Evolutionary conservation across 2,329 filamentous ascomycete genomes (phyloP).

Genomic region (Basipetospora chlamydospora): DNA sequence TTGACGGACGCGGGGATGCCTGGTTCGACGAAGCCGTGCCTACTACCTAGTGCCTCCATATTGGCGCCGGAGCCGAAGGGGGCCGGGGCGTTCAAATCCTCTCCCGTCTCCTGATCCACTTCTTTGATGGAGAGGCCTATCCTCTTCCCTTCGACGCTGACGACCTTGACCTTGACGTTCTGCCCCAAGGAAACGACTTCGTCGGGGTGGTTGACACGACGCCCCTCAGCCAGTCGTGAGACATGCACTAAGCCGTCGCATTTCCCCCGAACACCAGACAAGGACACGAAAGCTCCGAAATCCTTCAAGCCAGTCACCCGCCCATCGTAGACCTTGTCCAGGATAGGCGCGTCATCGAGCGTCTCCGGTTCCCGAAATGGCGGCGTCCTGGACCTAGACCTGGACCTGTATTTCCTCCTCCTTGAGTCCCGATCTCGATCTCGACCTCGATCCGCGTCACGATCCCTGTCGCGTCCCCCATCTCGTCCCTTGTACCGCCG

Average conservation of each 20-base stretch:
- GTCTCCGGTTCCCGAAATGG: constrained; percentile 25
- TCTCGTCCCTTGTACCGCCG: constrained; percentile 27
- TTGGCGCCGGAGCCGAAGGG: constrained; percentile 82
- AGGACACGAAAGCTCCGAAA: constrained; percentile 87
- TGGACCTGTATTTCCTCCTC: constrained; percentile 18
- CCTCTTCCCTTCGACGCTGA: constrained; percentile 63
- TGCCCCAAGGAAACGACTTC: constrained; percentile 73
- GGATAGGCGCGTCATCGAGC: constrained; percentile 64
- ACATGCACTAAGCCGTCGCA: constrained; percentile 90
- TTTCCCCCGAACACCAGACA: constrained; percentile 76
- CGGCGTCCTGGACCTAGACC: constrained; percentile 23
- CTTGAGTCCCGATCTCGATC: constrained; percentile 13
- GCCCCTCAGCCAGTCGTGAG: constrained; percentile 71
- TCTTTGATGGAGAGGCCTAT: constrained; percentile 95
- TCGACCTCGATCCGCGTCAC: constrained; percentile 18
- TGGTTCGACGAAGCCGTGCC: constrained; percentile 42
- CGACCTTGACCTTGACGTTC: constrained; percentile 80
- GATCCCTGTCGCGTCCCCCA: constrained; percentile 23
- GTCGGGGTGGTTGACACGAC: constrained; percentile 80
- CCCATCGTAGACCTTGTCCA: constrained; percentile 82
- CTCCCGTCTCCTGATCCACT: constrained; percentile 78
- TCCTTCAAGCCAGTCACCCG: constrained; percentile 86
- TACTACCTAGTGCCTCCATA: constrained; percentile 62
- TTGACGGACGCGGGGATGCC: constrained; percentile 15
- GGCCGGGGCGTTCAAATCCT: constrained; percentile 61